These are phyloP conservation scores for Hymenoscyphus linearis DNA, from an alignment of 2,329 filamentous ascomycete species.

Conservation along the genomic window DNA sequence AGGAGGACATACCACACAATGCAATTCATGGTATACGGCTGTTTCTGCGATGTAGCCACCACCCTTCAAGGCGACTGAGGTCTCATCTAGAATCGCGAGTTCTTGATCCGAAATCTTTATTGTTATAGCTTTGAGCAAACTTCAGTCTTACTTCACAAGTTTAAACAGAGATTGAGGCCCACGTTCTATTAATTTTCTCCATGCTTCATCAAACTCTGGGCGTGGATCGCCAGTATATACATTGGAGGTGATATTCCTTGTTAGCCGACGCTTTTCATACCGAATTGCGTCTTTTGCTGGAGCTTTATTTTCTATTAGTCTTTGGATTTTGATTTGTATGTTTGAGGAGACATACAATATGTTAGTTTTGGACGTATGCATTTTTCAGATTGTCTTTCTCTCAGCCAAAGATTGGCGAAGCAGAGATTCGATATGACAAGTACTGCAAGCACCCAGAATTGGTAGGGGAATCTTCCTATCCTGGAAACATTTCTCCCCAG, in stretches of 20 bases:
- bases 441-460: neutral
- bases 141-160: neutral
- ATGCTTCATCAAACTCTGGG: slow-evolving; percentile 9
- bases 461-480: neutral
- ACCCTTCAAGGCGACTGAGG: slow-evolving; percentile 6
- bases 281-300: neutral
- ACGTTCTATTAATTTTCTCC: slow-evolving; percentile 2
- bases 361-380: slow-evolving; percentile 2
- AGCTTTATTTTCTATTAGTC: neutral
- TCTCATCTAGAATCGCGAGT: slow-evolving; percentile 56
- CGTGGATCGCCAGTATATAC: slow-evolving; percentile 6
- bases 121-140: slow-evolving; percentile 2
- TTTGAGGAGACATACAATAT: neutral
- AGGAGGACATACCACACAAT: slow-evolving; percentile 2
- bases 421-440: neutral
- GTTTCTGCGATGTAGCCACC: slow-evolving; percentile 11
- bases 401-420: neutral
- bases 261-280: slow-evolving; percentile 3
- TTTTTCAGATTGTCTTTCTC: neutral
- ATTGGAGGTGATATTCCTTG: slow-evolving; percentile 6
- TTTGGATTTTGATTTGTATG: neutral
- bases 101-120: slow-evolving; percentile 66
- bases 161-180: neutral
- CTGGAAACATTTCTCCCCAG: neutral
- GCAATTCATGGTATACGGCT: slow-evolving; percentile 9